Evolutionary conservation across 2,329 filamentous ascomycete genomes (phyloP).

Genomic region (Myriosclerotinia scirpicola): DNA sequence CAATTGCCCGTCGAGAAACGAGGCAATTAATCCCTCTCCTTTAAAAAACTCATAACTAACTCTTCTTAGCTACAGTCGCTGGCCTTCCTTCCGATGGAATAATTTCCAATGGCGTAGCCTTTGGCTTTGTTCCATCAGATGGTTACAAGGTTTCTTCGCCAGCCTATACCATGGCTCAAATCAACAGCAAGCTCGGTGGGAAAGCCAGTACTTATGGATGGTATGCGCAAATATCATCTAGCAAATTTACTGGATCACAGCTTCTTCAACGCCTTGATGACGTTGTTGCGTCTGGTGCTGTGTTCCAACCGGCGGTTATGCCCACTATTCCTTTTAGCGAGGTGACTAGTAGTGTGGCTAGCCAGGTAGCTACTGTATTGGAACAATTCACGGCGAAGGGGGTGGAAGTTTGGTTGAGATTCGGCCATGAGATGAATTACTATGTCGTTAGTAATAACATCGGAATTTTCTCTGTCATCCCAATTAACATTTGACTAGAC

Average conservation of each 20-base stretch:
- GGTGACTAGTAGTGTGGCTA: constrained; percentile 14
- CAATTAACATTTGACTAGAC: constrained; percentile 10
- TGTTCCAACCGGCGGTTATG: constrained; percentile 25
- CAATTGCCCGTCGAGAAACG: neutral
- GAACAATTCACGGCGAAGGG: constrained; percentile 19
- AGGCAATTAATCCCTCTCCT: neutral
- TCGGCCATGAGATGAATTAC: constrained; percentile 27
- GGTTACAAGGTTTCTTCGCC: constrained; percentile 18
- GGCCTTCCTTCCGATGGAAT: constrained; percentile 20
- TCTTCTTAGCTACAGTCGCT: neutral
- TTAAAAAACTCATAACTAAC: neutral
- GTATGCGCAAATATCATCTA: constrained; percentile 23
- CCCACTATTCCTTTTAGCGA: constrained; percentile 23
- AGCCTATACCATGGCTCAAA: constrained; percentile 22
- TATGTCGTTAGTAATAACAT: constrained; percentile 18
- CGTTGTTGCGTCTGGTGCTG: constrained; percentile 23
- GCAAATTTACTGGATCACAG: constrained; percentile 12
- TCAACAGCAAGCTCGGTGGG: constrained; percentile 20
- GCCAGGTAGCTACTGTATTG: constrained; percentile 19
- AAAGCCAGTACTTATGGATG: constrained; percentile 24
- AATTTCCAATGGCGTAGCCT: constrained; percentile 23
- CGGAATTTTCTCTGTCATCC: neutral
- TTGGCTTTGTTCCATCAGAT: constrained; percentile 26
- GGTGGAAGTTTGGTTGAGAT: constrained; percentile 26
- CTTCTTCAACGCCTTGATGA: constrained; percentile 21